These are phyloP conservation scores for Arthrobotrys sinensis DNA, from an alignment of 2,329 filamentous ascomycete species.

Conservation along the genomic window DNA sequence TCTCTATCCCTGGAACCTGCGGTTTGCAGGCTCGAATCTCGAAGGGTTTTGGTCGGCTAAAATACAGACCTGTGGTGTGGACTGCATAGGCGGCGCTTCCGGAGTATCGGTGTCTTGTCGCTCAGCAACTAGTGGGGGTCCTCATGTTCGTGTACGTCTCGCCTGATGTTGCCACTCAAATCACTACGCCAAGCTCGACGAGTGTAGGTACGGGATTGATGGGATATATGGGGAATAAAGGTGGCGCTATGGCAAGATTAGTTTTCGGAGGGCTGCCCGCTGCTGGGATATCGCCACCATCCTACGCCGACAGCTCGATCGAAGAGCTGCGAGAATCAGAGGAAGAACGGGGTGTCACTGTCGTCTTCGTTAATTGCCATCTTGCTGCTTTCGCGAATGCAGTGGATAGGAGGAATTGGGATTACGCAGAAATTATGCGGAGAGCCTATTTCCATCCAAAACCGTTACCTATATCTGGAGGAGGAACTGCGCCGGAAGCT, in stretches of 20 bases:
- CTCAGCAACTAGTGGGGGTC: conserved; percentile 89
- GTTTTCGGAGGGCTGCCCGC: conserved; percentile 75
- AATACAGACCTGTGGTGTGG: conserved; percentile 33
- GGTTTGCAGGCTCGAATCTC: neutral
- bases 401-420: conserved; percentile 90
- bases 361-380: conserved; percentile 94
- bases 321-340: conserved; percentile 67
- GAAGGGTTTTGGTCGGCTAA: conserved; percentile 33
- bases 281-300: conserved; percentile 53
- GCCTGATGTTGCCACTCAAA: conserved; percentile 79
- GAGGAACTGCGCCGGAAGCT: conserved; percentile 34
- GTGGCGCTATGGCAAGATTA: conserved; percentile 84
- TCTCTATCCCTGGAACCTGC: neutral
- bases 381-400: conserved; percentile 88
- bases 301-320: conserved; percentile 22
- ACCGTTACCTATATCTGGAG: conserved; percentile 45
- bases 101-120: conserved; percentile 80
- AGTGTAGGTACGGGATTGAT: conserved; percentile 90
- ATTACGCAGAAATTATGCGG: conserved; percentile 82
- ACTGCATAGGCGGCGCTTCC: conserved; percentile 78
- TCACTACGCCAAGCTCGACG: conserved; percentile 85
- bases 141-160: conserved; percentile 89
- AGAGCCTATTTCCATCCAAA: conserved; percentile 77
- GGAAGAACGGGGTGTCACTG: conserved; percentile 75
- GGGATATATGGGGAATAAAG: conserved; percentile 97